phyloP scores from a whole-genome alignment of 768 basidiomycete genomes.

The Suillus placidus region DNA sequence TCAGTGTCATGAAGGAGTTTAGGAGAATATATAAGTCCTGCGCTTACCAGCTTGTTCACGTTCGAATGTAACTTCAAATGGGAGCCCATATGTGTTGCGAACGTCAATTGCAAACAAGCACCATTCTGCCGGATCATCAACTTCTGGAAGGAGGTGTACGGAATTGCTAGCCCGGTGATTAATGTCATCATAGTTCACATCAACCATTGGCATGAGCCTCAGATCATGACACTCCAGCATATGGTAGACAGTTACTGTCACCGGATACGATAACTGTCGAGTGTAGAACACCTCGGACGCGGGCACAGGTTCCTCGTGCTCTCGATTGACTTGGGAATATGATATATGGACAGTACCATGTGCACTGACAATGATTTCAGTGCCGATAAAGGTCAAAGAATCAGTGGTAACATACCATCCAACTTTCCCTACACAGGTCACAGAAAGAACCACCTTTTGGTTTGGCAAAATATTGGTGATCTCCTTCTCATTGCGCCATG shows the following conservation, averaged over 20 bases:
- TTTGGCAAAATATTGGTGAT: conserved; percentile 62
- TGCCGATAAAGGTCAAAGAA: not conserved
- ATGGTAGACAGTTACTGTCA: conserved; percentile 93
- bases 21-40: not conserved
- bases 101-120: conserved; percentile 90
- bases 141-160: conserved; percentile 34
- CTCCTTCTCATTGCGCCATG: conserved; percentile 58
- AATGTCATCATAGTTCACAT: conserved; percentile 21
- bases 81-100: conserved; percentile 87
- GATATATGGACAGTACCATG: conserved; percentile 80
- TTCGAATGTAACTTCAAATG: conserved; percentile 86
- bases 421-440: conserved; percentile 86
- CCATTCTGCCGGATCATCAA: conserved; percentile 63
- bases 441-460: conserved; percentile 64
- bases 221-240: conserved; percentile 88
- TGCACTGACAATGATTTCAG: conserved; percentile 50
- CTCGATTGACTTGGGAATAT: conserved; percentile 71
- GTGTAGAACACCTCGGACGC: conserved; percentile 70
- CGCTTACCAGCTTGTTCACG: conserved; percentile 63
- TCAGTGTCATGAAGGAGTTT: not conserved
- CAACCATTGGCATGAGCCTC: conserved; percentile 70
- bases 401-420: conserved; percentile 73
- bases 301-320: conserved; percentile 31
- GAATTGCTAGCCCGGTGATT: conserved; percentile 23
- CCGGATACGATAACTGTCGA: conserved; percentile 84